Evolutionary conservation across 768 basidiomycete genomes (phyloP), one percentile per base, ranked within the genome.

Genomic region (Coprinellus micaceus): DNA sequence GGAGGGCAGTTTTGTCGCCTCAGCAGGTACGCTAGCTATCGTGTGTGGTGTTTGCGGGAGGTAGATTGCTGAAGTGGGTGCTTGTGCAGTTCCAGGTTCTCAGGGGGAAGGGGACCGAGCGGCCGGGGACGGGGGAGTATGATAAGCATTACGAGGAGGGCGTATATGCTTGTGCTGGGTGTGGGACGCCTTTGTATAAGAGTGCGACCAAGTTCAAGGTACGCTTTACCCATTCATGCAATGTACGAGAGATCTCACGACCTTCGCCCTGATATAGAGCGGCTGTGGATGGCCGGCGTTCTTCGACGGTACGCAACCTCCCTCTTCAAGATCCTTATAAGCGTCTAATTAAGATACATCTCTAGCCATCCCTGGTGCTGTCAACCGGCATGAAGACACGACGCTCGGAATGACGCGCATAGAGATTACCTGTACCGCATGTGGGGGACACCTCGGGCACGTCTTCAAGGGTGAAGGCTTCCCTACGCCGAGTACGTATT

Each of bases 221-320:
- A 39, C 28, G 17, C 7, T 25, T 40, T 33, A 25, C 48, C 28
- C n/a, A n/a, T 50, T 37, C 47, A 26, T 19, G 2, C 5, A 48
- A n/a, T n/a, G n/a, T 44, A 4, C 37, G 21, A 43, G 25, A n/a
- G 3, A 12, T 6, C 2, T 13, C 9, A 22, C 22, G 15, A 24
- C 2, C 44, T 17, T 19, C n/a, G 40, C 40, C 7, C 19, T 10
- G 6, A 17, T 43, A 45, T 52, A 80, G 80, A 94, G 91, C 57
- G 92, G 93, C 7, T 96, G 92, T 64, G 94, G 94, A 22, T 98
- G 94, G 94, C 94, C 95, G n/a, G 92, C 94, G 1, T 98, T 97
- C 80, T 98, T 88, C 67, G 94, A 96, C 67, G 89, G 89, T 89
- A 59, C 55, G 73, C 62, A 9, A 26, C 30, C 29, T 44, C 22